phyloP scores from a whole-genome alignment of 1,284 basidiomycete species.

The Pseudozyma pruni region DNA sequence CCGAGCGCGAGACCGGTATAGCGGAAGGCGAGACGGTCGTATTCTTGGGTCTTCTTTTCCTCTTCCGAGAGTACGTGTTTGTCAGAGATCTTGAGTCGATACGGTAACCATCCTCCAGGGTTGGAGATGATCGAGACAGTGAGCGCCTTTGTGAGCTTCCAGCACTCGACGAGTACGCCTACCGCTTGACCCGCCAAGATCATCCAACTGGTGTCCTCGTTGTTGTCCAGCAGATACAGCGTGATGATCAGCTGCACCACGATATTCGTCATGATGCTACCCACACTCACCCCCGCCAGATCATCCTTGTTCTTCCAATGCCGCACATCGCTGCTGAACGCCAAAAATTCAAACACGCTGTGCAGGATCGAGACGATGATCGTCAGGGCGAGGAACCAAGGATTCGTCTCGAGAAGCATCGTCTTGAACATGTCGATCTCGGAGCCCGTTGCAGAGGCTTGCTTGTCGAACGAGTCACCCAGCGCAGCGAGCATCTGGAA shows the following conservation, averaged over 20 bases:
- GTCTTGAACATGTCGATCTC: constrained; percentile 70
- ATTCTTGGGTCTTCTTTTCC: constrained; percentile 96
- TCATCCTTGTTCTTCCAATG: constrained; percentile 92
- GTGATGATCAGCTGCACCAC: constrained; percentile 84
- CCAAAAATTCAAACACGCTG: constrained; percentile 73
- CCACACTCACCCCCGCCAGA: constrained; percentile 72
- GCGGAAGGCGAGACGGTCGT: constrained; percentile 85
- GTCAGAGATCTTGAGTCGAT: constrained; percentile 82
- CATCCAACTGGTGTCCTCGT: constrained; percentile 94
- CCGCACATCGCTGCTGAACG: constrained; percentile 77
- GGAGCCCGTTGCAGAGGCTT: constrained; percentile 76
- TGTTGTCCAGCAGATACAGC: constrained; percentile 93
- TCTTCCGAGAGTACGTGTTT: constrained; percentile 93
- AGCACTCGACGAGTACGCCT: constrained; percentile 90
- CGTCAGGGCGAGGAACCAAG: constrained; percentile 83
- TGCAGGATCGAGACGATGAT: constrained; percentile 84
- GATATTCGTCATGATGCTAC: constrained; percentile 85
- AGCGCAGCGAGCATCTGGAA: constrained; percentile 63
- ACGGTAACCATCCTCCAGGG: constrained; percentile 78
- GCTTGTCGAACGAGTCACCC: constrained; percentile 76
- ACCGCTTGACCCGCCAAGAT: constrained; percentile 82
- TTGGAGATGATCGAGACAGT: constrained; percentile 78
- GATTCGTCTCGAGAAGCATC: constrained; percentile 79
- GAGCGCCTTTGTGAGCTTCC: constrained; percentile 84
- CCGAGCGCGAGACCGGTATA: constrained; percentile 88